Evolutionary conservation across 768 basidiomycete genomes (phyloP).

Genomic region (Rhodotorula toruloides): DNA sequence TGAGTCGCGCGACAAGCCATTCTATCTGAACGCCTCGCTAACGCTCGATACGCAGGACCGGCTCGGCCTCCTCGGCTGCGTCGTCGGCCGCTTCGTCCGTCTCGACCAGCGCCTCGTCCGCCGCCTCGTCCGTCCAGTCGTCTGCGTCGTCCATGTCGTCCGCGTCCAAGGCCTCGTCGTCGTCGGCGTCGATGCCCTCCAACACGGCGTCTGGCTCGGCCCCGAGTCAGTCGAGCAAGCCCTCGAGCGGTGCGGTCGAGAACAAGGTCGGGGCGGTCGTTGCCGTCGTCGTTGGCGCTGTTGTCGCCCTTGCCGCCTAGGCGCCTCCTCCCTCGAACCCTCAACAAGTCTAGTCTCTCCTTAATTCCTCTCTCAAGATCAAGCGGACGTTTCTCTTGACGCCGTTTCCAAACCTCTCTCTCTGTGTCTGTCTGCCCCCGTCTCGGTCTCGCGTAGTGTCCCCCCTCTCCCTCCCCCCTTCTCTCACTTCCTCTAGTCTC

Average conservation of each 20-base stretch:
- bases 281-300: too few species aligned
- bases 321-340: background rate
- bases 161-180: background rate
- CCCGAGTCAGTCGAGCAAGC: too few species aligned
- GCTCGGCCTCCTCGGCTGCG: background rate
- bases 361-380: background rate
- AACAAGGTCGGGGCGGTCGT: too few species aligned
- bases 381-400: background rate
- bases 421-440: too few species aligned
- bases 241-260: too few species aligned
- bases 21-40: too few species aligned
- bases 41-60: background rate
- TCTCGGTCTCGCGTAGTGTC: background rate
- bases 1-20: background rate
- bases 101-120: background rate
- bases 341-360: background rate
- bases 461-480: background rate
- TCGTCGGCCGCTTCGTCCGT: constrained; percentile 2
- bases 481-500: background rate
- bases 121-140: background rate
- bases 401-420: background rate
- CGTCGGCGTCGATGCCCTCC: too few species aligned
- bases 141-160: background rate
- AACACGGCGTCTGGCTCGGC: too few species aligned
- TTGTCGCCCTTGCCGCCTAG: constrained; percentile 5